A percentile compares a stretch with the other conserved stretches of the same genome.
phyloP scores from a whole-genome alignment of 2,329 filamentous ascomycete genomes.

The Pezicula rhizophila region DNA sequence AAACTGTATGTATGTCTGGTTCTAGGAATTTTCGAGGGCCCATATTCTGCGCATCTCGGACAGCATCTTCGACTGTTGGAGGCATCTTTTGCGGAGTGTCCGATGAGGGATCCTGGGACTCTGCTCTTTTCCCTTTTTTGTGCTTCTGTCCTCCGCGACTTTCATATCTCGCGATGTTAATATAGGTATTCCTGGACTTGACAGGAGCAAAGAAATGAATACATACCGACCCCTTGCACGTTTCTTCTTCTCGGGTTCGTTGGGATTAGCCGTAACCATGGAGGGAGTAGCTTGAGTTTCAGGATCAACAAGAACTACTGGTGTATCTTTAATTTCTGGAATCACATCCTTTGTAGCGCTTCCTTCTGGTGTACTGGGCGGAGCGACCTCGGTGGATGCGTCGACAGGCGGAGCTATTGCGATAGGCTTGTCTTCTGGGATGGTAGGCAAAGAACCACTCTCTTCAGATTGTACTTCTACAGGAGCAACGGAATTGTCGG shows the following conservation, averaged over 20 bases:
- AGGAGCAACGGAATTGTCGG: background rate
- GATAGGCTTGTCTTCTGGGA: conserved; percentile 10
- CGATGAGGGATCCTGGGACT: conserved; percentile 32
- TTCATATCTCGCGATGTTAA: conserved; percentile 45
- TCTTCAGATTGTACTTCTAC: conserved; percentile 1
- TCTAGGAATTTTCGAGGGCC: conserved; percentile 48
- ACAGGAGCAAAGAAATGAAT: too few species aligned
- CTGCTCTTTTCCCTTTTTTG: conserved; percentile 42
- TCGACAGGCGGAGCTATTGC: conserved; percentile 4
- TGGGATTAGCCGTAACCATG: conserved; percentile 1
- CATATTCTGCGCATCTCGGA: conserved; percentile 52
- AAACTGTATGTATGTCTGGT: conserved; percentile 54
- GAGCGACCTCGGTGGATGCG: conserved; percentile 1
- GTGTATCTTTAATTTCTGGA: too few species aligned
- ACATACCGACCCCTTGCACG: too few species aligned
- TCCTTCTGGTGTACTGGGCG: background rate
- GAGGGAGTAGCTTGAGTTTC: background rate
- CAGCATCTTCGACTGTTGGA: conserved; percentile 52
- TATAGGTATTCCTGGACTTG: conserved; percentile 28
- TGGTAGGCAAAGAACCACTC: background rate
- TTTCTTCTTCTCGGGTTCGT: too few species aligned
- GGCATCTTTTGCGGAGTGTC: conserved; percentile 35
- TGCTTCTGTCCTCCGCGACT: conserved; percentile 68
- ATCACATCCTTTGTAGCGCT: background rate
- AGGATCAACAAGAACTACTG: too few species aligned